Conservation (phyloP, 768 basidiomycete species). For the Nevesoporus exiguus region DNA sequence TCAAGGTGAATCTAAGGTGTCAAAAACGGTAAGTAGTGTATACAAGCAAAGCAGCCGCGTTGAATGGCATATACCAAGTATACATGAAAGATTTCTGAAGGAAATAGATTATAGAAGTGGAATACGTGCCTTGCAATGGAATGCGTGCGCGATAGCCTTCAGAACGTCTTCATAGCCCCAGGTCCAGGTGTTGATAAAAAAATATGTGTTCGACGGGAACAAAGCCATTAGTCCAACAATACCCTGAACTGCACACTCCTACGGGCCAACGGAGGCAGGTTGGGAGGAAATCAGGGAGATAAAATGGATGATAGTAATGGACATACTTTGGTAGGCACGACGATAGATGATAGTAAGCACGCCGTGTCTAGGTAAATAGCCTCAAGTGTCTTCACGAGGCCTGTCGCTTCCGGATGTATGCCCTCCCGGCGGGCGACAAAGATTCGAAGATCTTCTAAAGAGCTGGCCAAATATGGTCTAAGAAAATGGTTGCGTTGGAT, state of each 20-base stretch:
- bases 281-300: not conserved
- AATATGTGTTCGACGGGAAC: conserved; percentile 62
- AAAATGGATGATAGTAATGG: too few relatives aligned
- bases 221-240: conserved; percentile 66
- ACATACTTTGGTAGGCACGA: conserved; percentile 59
- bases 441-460: conserved; percentile 23
- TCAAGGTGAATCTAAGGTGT: conserved; percentile 77
- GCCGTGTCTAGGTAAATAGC: conserved; percentile 86
- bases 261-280: not conserved
- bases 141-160: conserved; percentile 66
- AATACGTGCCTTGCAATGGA: conserved; percentile 52
- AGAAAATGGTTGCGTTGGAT: conserved; percentile 69
- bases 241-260: conserved; percentile 67
- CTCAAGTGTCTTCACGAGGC: conserved; percentile 52
- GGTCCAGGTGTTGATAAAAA: conserved; percentile 93
- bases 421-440: conserved; percentile 25
- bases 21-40: conserved; percentile 4
- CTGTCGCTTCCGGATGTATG: conserved; percentile 19
- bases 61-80: not conserved
- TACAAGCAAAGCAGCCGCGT: not conserved
- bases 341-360: conserved; percentile 47
- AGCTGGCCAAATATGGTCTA: conserved; percentile 57
- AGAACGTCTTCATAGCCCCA: conserved; percentile 95
- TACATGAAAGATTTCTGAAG: not conserved
- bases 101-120: not conserved